Percentiles rank a stretch among this genome's conserved stretches.
Conservation (phyloP, 352 stramenopile species). For the Globisporangium echinulatum region DNA sequence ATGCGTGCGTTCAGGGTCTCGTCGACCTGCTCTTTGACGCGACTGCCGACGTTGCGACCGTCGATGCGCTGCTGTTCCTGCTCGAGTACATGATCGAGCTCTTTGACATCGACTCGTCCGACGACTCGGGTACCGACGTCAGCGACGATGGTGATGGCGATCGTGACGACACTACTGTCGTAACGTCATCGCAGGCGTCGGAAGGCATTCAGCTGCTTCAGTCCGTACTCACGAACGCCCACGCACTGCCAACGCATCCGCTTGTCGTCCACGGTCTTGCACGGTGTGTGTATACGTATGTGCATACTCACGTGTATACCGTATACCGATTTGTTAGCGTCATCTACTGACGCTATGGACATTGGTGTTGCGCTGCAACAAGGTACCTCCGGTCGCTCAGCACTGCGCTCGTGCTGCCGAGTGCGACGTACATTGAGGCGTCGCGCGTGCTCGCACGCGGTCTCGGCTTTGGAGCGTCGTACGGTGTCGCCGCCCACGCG, state of each 20-base stretch:
- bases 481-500: slow-evolving; percentile 32
- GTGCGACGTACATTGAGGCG: slow-evolving; percentile 34
- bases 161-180: slow-evolving; percentile 12
- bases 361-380: background rate
- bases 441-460: slow-evolving; percentile 40
- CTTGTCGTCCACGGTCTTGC: slow-evolving; percentile 50
- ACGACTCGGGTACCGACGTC: slow-evolving; percentile 48
- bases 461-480: slow-evolving; percentile 40
- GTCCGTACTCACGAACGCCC: slow-evolving; percentile 34
- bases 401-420: slow-evolving; percentile 43
- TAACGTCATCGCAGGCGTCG: slow-evolving; percentile 9
- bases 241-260: slow-evolving; percentile 46
- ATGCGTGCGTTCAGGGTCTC: slow-evolving; percentile 58
- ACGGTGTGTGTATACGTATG: slow-evolving; percentile 26
- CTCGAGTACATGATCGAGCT: slow-evolving; percentile 74
- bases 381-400: slow-evolving; percentile 65
- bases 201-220: slow-evolving; percentile 54
- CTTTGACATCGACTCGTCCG: slow-evolving; percentile 77
- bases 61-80: slow-evolving; percentile 69
- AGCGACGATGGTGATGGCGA: slow-evolving; percentile 9
- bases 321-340: background rate
- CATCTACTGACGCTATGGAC: background rate
- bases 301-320: too few species aligned
- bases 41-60: slow-evolving; percentile 41
- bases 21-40: slow-evolving; percentile 33